phyloP scores from a whole-genome alignment of 1,284 basidiomycete genomes.

The Mixia osmundae region DNA sequence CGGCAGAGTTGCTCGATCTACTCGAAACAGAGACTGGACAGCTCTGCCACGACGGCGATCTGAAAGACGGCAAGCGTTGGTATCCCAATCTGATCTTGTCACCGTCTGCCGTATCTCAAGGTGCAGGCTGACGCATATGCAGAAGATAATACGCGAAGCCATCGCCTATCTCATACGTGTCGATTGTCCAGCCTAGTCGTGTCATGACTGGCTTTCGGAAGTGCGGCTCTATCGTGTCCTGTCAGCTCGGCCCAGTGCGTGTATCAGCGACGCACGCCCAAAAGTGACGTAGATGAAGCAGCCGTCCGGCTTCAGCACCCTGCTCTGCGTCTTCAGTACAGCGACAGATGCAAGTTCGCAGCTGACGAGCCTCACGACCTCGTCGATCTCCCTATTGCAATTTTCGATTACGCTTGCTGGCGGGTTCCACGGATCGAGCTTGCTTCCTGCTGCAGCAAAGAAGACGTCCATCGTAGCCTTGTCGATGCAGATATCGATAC shows the following conservation, averaged over 20 bases:
- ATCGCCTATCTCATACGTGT: constrained; percentile 7
- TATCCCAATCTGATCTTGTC: constrained; percentile 41
- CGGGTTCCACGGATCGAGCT: constrained; percentile 36
- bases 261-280: neutral
- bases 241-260: neutral
- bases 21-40: constrained; percentile 37
- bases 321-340: neutral
- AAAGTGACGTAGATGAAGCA: constrained; percentile 12
- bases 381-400: constrained; percentile 56
- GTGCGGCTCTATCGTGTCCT: constrained; percentile 4
- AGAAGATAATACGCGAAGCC: constrained; percentile 11
- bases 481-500: constrained; percentile 69
- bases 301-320: constrained; percentile 1
- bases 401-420: constrained; percentile 46
- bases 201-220: constrained; percentile 9
- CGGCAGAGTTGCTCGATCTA: constrained; percentile 44
- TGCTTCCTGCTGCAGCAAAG: neutral
- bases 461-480: constrained; percentile 44
- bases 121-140: constrained; percentile 2
- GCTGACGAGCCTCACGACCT: constrained; percentile 40
- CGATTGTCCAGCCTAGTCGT: constrained; percentile 9
- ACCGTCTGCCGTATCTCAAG: neutral
- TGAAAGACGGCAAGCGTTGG: constrained; percentile 32
- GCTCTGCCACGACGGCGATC: constrained; percentile 48
- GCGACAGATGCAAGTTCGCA: neutral